phyloP scores from a whole-genome alignment of 2,329 filamentous ascomycete species.

The Diaporthe citrichinensis region DNA sequence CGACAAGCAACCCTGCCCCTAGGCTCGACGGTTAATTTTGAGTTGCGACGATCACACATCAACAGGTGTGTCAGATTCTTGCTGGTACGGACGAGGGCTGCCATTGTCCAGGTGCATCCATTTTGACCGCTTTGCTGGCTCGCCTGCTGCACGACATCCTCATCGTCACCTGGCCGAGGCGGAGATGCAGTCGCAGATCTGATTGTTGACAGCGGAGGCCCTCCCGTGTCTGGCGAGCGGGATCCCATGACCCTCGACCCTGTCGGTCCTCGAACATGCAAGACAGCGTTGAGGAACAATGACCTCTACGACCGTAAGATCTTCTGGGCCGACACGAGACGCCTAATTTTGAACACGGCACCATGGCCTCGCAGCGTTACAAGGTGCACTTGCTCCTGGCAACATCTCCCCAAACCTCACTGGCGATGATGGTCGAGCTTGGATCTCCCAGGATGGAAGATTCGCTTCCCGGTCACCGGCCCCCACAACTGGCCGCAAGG shows the following conservation, averaged over 20 bases:
- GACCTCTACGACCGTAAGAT: slow-evolving; percentile 12
- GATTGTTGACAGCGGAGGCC: slow-evolving; percentile 17
- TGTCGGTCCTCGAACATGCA: slow-evolving; percentile 17
- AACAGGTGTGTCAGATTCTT: slow-evolving; percentile 33
- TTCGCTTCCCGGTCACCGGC: slow-evolving; percentile 21
- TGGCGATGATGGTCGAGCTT: slow-evolving; percentile 11
- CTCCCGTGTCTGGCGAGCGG: slow-evolving; percentile 20
- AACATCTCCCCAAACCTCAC: slow-evolving; percentile 10
- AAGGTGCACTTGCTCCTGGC: neutral
- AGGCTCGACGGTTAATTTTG: slow-evolving; percentile 32
- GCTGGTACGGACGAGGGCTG: slow-evolving; percentile 29
- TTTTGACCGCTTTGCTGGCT: slow-evolving; percentile 30
- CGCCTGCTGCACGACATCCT: slow-evolving; percentile 23
- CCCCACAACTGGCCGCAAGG: slow-evolving; percentile 30
- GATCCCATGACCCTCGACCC: slow-evolving; percentile 15
- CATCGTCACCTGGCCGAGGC: slow-evolving; percentile 13
- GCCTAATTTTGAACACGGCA: slow-evolving; percentile 2
- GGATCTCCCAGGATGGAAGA: slow-evolving; percentile 25
- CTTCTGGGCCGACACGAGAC: slow-evolving; percentile 12
- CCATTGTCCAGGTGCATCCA: slow-evolving; percentile 23
- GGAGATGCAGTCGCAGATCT: slow-evolving; percentile 19
- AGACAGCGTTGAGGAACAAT: slow-evolving; percentile 19
- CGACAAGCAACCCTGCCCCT: slow-evolving; percentile 39
- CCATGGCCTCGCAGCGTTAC: neutral
- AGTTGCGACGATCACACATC: slow-evolving; percentile 40